A percentile compares a stretch with the other conserved stretches of the same genome.
Conservation (phyloP, 2,329 filamentous ascomycete species). For the Arthrobotrys sphaeroides region DNA sequence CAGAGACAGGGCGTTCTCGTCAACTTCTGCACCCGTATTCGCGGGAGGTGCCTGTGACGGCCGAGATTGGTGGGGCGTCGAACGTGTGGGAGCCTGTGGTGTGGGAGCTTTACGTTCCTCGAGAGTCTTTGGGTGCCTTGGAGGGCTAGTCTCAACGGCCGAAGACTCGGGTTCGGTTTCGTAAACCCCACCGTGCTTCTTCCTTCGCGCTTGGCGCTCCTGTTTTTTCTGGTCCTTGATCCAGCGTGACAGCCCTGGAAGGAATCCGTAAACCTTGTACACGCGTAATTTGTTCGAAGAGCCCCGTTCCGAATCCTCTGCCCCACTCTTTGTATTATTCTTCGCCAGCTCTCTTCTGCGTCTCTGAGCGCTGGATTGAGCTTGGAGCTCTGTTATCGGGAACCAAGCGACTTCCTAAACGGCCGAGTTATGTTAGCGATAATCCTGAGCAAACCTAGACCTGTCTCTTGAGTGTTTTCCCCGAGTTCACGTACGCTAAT, state of each 20-base stretch:
- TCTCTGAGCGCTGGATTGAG: slow-evolving; percentile 24
- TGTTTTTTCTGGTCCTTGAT: slow-evolving; percentile 64
- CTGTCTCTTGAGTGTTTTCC: neutral
- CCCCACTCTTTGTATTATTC: slow-evolving; percentile 72
- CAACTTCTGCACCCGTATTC: neutral
- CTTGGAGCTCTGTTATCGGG: slow-evolving; percentile 40
- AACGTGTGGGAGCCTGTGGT: neutral
- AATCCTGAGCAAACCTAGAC: neutral
- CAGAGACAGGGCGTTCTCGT: slow-evolving; percentile 25
- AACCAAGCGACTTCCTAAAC: slow-evolving; percentile 49
- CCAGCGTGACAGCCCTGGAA: slow-evolving; percentile 87
- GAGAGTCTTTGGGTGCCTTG: slow-evolving; percentile 34
- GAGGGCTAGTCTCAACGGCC: slow-evolving; percentile 42
- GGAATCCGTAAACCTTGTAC: slow-evolving; percentile 96
- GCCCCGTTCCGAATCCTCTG: slow-evolving; percentile 65
- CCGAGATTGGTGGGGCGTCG: neutral
- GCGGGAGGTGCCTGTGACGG: neutral
- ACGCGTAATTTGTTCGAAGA: slow-evolving; percentile 81
- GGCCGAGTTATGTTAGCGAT: neutral
- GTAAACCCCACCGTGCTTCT: slow-evolving; percentile 47
- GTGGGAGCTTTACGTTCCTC: slow-evolving; percentile 3
- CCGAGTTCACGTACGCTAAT: slow-evolving; percentile 71
- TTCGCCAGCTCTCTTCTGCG: slow-evolving; percentile 68
- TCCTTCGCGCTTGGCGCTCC: slow-evolving; percentile 35
- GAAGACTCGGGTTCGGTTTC: slow-evolving; percentile 56